phyloP scores from a whole-genome alignment of 371 early-diverging fungal genomes.

The Zopfochytrium polystomum region DNA sequence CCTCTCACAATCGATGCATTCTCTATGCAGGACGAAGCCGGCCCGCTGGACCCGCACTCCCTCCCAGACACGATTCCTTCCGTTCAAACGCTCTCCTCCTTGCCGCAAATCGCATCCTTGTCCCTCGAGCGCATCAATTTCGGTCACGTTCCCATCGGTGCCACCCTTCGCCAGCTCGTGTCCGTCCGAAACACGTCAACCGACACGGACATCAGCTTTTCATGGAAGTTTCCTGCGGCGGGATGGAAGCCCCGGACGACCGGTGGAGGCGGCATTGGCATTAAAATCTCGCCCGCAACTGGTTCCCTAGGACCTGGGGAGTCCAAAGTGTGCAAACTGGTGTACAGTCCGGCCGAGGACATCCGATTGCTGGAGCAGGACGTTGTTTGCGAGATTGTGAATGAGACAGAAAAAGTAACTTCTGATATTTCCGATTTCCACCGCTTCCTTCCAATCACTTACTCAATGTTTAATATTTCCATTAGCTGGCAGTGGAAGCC shows the following conservation, averaged over 20 bases:
- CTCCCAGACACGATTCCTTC: slow-evolving; percentile 38
- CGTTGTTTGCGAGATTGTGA: slow-evolving; percentile 37
- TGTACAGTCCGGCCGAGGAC: slow-evolving; percentile 22
- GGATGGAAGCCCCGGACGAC: slow-evolving; percentile 14
- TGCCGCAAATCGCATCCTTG: slow-evolving; percentile 32
- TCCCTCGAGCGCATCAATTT: slow-evolving; percentile 43
- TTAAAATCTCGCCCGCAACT: slow-evolving; percentile 31
- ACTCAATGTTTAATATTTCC: no score
- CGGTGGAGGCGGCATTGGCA: slow-evolving; percentile 3
- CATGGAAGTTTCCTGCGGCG: slow-evolving; percentile 32
- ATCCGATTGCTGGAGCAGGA: slow-evolving; percentile 29
- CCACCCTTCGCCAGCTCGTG: slow-evolving; percentile 29
- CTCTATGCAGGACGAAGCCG: neutral
- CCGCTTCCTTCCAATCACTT: no score
- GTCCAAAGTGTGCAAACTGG: slow-evolving; percentile 36
- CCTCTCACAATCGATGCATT: neutral
- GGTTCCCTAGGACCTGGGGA: slow-evolving; percentile 31
- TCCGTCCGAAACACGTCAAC: slow-evolving; percentile 31
- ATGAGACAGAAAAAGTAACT: slow-evolving; percentile 39
- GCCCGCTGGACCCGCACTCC: slow-evolving; percentile 6
- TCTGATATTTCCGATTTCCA: neutral
- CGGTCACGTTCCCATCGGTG: slow-evolving; percentile 43
- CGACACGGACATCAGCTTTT: slow-evolving; percentile 25
- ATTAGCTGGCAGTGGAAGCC: slow-evolving; percentile 14
- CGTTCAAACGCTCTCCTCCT: slow-evolving; percentile 25